phyloP scores from a whole-genome alignment of 345 rosid genomes.

The Mangifera indica region DNA sequence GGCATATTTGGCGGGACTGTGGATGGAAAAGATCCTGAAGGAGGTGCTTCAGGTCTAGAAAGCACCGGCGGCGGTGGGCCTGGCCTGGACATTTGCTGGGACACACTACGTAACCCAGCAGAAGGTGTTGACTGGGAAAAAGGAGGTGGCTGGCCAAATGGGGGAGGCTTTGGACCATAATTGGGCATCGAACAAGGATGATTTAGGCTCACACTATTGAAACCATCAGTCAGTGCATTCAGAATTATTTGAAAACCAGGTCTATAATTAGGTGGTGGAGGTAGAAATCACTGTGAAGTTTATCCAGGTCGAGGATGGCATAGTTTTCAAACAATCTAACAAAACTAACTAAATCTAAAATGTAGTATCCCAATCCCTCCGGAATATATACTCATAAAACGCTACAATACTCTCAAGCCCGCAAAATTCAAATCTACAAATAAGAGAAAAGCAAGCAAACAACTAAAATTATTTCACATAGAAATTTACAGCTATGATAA shows the following conservation, averaged over 20 bases:
- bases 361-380: background rate
- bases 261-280: conserved; percentile 47
- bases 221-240: conserved; percentile 46
- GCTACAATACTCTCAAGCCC: background rate
- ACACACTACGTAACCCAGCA: conserved; percentile 28
- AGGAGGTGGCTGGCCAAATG: conserved; percentile 61
- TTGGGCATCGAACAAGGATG: conserved; percentile 42
- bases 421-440: conserved; percentile 16
- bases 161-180: conserved; percentile 62
- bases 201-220: conserved; percentile 69
- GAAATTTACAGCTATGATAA: background rate
- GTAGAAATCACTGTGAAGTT: conserved; percentile 25
- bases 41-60: conserved; percentile 36
- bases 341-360: conserved; percentile 12
- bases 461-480: background rate
- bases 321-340: conserved; percentile 33
- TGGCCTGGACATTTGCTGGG: conserved; percentile 57
- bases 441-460: background rate
- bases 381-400: background rate
- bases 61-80: conserved; percentile 46
- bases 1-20: conserved; percentile 43
- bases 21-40: conserved; percentile 32
- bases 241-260: conserved; percentile 51
- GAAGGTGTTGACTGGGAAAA: conserved; percentile 51
- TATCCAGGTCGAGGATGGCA: conserved; percentile 73